A percentile compares a stretch with the other conserved stretches of the same genome.
phyloP scores from a whole-genome alignment of 495 filamentous ascomycete species.

The Lophiostoma macrostomum region DNA sequence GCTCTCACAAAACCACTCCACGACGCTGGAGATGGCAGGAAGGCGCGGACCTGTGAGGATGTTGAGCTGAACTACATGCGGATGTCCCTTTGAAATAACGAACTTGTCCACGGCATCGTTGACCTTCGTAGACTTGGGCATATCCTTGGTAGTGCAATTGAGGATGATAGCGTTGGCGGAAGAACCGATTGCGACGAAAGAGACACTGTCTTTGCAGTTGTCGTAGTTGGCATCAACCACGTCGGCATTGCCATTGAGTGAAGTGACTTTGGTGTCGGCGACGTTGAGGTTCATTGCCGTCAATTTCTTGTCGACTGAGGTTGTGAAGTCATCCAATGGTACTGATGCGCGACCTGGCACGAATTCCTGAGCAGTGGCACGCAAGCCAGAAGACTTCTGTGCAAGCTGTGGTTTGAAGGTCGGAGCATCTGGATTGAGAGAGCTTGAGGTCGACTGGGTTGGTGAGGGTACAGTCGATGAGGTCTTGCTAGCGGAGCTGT shows the following conservation, averaged over 20 bases:
- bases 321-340: no score
- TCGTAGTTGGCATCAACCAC: background rate
- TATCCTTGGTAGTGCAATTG: background rate
- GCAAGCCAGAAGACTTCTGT: background rate
- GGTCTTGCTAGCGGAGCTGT: no score
- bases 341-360: background rate
- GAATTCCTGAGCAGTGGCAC: background rate
- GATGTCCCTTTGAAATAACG: background rate
- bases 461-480: no score
- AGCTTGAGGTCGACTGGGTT: no score
- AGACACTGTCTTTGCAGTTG: background rate
- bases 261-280: no score
- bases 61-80: background rate
- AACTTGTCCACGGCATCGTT: background rate
- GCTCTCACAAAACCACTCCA: background rate
- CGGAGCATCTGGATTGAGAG: background rate
- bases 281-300: background rate
- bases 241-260: background rate
- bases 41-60: constrained; percentile 13
- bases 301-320: no score
- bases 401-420: background rate
- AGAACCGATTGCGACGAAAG: background rate
- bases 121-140: background rate
- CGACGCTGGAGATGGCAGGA: background rate
- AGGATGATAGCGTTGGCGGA: background rate